Evolutionary conservation across 2,329 filamentous ascomycete species (phyloP), one percentile per base, ranked within the genome.

Genomic region (Aspergillus quadrilineatus): DNA sequence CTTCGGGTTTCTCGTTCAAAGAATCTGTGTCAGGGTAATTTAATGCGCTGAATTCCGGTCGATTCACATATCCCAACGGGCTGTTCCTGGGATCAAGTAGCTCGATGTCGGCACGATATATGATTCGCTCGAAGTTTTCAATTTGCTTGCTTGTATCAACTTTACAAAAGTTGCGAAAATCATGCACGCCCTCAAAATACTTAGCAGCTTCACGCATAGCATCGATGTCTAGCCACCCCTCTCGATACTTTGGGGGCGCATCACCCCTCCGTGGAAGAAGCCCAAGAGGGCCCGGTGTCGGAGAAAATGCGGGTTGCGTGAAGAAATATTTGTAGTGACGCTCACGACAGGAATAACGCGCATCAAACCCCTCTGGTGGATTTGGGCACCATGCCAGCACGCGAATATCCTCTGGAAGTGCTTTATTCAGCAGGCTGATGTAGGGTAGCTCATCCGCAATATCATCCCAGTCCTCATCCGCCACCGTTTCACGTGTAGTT

Each of bases 101-200:
- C 57, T 90, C 86, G 60, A 99, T 89, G 66, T 88, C 86, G 8
- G 91, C 85, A 74, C 89, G 85, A 71, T 88, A 92, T 65, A 99
- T 91, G 43, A 84, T 82, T 42, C 94, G 82, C 65, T 84, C 78
- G 67, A 93, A 97, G 70, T 90, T 94, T 34, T 85, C 85, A 65
- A 96, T 90, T 74, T 96, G 90, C 79, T 97, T 97, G 66, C 82
- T 86, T 1, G 89, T 82, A 74, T 99, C 94, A 57, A 97, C 81
- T 74, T 96, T 96, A 82, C 94, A 97, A 70, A 97, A 89, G 74
- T 99, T 99, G 58, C 94, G 86, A 77, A 97, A 99, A 77, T 99
- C 94, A 74, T 97, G 90, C 50, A 86, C 74, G 5, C 94, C 94
- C 65, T 92, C 85, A 64, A 90, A 93, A 49, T 86, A 80, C 69